These are phyloP conservation scores for Epichloe gansuensis DNA, from an alignment of 2,329 filamentous ascomycete species.

Conservation along the genomic window DNA sequence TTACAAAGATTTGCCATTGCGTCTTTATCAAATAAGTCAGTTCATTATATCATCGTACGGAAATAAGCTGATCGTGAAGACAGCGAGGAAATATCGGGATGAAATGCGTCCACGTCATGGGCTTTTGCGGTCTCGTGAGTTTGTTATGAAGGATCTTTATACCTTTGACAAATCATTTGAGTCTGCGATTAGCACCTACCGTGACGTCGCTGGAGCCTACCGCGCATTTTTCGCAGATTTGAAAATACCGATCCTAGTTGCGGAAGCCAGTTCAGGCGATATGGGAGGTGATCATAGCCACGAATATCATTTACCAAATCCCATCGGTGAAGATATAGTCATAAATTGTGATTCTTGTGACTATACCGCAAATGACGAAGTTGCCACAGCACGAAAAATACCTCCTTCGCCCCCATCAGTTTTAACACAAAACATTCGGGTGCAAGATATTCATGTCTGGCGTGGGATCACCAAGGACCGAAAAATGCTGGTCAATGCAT, in stretches of 20 bases:
- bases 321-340: constrained; percentile 75
- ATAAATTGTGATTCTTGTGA: constrained; percentile 62
- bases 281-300: constrained; percentile 92
- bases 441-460: constrained; percentile 33
- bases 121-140: constrained; percentile 77
- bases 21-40: constrained; percentile 81
- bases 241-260: constrained; percentile 71
- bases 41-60: neutral
- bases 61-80: neutral
- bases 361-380: constrained; percentile 77
- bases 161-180: constrained; percentile 67
- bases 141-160: constrained; percentile 97
- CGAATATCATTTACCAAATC: constrained; percentile 77
- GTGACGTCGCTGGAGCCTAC: constrained; percentile 62
- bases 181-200: constrained; percentile 70
- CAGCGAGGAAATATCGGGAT: constrained; percentile 86
- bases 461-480: constrained; percentile 56
- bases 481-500: constrained; percentile 55
- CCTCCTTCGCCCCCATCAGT: neutral
- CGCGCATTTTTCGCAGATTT: constrained; percentile 67
- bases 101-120: constrained; percentile 82
- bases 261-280: constrained; percentile 84
- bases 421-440: neutral
- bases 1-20: constrained; percentile 74
- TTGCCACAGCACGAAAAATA: constrained; percentile 37